A percentile compares a stretch with the other conserved stretches of the same genome.
Conservation (phyloP, 2,329 filamentous ascomycete genomes). For the Lecanicillium sp. region DNA sequence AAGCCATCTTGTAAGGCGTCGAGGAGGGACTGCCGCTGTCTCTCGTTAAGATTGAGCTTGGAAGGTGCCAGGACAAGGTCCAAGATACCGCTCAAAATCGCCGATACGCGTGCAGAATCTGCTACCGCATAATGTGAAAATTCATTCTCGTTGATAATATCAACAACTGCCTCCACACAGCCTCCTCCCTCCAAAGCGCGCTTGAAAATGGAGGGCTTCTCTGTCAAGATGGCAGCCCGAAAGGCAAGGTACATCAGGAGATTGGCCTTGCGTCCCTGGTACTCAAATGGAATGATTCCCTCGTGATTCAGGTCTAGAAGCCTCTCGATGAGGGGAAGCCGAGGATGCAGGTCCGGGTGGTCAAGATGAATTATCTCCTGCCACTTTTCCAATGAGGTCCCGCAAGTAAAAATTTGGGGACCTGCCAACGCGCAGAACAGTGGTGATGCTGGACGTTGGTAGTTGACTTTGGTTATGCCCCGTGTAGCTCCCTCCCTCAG, state of each 20-base stretch:
- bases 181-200: constrained; percentile 16
- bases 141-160: constrained; percentile 8
- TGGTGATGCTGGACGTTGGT: too few species aligned
- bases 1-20: constrained; percentile 2
- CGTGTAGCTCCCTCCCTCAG: constrained; percentile 15
- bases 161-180: constrained; percentile 17
- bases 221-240: constrained; percentile 21
- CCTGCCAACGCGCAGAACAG: constrained; percentile 31
- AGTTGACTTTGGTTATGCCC: too few species aligned
- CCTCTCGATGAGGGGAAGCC: constrained; percentile 13
- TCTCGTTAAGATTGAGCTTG: constrained; percentile 1
- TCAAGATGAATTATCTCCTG: constrained; percentile 15
- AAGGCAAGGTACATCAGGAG: constrained; percentile 21
- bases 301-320: constrained; percentile 18
- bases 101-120: background rate
- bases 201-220: constrained; percentile 22
- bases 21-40: constrained; percentile 1
- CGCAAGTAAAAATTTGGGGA: constrained; percentile 19
- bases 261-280: background rate
- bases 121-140: background rate
- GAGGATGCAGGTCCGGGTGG: background rate
- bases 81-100: constrained; percentile 7
- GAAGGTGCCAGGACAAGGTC: constrained; percentile 11
- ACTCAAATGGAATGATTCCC: background rate
- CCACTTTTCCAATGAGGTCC: constrained; percentile 15